A percentile compares a stretch with the other conserved stretches of the same genome.
These are phyloP conservation scores for Pleurotus platypus DNA, from an alignment of 768 basidiomycete genomes.

Conservation along the genomic window DNA sequence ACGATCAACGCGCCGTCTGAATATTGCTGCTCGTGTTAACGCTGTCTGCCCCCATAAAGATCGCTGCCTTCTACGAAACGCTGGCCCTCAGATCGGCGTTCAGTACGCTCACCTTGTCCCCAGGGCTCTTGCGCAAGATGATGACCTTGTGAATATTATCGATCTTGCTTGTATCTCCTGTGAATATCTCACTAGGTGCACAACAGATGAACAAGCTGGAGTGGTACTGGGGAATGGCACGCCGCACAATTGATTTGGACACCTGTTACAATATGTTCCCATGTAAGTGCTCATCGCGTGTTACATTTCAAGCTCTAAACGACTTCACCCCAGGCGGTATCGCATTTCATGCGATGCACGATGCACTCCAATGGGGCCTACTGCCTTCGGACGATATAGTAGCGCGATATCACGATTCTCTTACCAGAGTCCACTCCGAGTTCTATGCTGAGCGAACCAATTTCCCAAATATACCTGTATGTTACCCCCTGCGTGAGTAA, in stretches of 20 bases:
- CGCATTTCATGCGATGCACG: background rate
- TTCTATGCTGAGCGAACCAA: background rate
- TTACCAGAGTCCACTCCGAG: background rate
- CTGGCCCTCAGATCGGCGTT: background rate
- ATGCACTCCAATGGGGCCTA: constrained; percentile 6
- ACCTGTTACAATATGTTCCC: constrained; percentile 14
- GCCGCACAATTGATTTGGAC: constrained; percentile 13
- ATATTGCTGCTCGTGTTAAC: background rate
- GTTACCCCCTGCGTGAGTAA: background rate
- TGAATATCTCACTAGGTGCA: background rate
- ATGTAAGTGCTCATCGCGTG: constrained; percentile 3
- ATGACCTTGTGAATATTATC: background rate
- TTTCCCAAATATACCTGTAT: background rate
- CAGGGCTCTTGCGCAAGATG: background rate
- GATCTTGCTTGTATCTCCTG: background rate
- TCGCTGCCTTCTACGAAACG: background rate
- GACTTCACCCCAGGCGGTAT: background rate
- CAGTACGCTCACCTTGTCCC: background rate
- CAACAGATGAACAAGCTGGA: constrained; percentile 13
- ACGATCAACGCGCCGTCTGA: background rate
- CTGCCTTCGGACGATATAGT: constrained; percentile 9
- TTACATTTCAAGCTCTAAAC: background rate
- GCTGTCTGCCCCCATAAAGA: background rate
- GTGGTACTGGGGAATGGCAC: constrained; percentile 13
- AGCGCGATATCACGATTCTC: background rate